These are phyloP conservation scores for Melocanna baccifera DNA, from an alignment of 176 grass and related monocot species.

Conservation along the genomic window DNA sequence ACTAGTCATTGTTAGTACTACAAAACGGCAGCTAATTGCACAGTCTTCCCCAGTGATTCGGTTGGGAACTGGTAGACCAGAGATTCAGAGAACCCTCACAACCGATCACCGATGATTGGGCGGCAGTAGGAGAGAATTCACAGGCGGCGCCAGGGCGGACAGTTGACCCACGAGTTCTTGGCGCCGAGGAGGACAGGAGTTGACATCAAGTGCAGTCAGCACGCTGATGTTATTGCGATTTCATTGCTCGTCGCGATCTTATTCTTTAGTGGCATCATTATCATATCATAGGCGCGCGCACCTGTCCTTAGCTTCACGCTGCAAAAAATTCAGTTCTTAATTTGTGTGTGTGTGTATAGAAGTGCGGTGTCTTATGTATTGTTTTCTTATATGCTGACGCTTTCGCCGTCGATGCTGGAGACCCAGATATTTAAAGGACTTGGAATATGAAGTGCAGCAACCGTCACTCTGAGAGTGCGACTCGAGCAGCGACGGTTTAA, in stretches of 20 bases:
- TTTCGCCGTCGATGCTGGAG: conserved; percentile 16
- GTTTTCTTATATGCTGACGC: neutral
- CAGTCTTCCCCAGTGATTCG: conserved; percentile 16
- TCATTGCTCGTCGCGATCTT: conserved; percentile 13
- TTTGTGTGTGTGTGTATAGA: neutral
- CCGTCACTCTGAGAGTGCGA: conserved; percentile 34
- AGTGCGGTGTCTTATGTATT: neutral
- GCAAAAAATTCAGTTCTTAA: neutral
- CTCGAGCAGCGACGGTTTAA: conserved; percentile 24
- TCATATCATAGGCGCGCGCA: neutral
- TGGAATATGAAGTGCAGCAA: conserved; percentile 20
- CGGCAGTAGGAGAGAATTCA: neutral
- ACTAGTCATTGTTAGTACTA: neutral
- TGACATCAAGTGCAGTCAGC: conserved; percentile 38
- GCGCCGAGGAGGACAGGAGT: neutral
- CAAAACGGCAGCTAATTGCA: neutral
- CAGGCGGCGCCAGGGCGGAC: conserved; percentile 27
- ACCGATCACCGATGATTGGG: conserved; percentile 1
- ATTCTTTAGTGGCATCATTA: conserved; percentile 19
- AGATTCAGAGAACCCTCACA: neutral
- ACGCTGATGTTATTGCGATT: conserved; percentile 18
- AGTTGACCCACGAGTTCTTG: conserved; percentile 14
- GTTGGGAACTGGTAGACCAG: neutral
- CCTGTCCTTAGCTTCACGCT: neutral
- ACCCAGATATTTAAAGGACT: neutral